These are phyloP conservation scores for Saccharomyces hybrid DNA, from an alignment of 1,139 yeast species.

Conservation along the genomic window DNA sequence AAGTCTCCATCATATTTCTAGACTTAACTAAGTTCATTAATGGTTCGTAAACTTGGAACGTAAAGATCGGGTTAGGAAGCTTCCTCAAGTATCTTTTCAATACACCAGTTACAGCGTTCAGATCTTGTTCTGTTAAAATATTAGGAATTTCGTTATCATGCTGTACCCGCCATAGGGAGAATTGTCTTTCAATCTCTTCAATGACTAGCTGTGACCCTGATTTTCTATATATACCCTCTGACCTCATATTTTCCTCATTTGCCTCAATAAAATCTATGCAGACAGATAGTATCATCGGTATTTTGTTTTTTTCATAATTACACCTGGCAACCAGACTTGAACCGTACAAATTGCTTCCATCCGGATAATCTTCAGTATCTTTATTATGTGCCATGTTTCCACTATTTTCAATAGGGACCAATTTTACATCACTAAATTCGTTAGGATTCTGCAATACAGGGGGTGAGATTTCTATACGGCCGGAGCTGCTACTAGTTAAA, in stretches of 20 bases:
- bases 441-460: slow-evolving; percentile 32
- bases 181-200: slow-evolving; percentile 31
- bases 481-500: neutral
- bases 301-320: slow-evolving; percentile 47
- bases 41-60: slow-evolving; percentile 59
- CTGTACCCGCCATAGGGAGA: slow-evolving; percentile 9
- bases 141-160: neutral
- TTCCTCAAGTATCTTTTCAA: slow-evolving; percentile 79
- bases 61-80: slow-evolving; percentile 78
- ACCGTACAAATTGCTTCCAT: slow-evolving; percentile 18
- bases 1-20: slow-evolving; percentile 26
- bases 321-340: slow-evolving; percentile 50
- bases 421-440: slow-evolving; percentile 32
- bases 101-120: slow-evolving; percentile 81
- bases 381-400: slow-evolving; percentile 8
- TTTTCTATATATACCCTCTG: slow-evolving; percentile 86
- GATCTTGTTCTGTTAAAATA: slow-evolving; percentile 47
- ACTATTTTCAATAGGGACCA: slow-evolving; percentile 18
- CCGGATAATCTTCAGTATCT: slow-evolving; percentile 8
- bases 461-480: slow-evolving; percentile 27
- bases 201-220: slow-evolving; percentile 72
- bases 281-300: slow-evolving; percentile 66
- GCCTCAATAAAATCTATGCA: slow-evolving; percentile 76
- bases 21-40: slow-evolving; percentile 46
- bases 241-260: slow-evolving; percentile 48